Base-by-base conservation (phyloP, 305 asterid species). In the Fraxinus platypoda region DNA sequence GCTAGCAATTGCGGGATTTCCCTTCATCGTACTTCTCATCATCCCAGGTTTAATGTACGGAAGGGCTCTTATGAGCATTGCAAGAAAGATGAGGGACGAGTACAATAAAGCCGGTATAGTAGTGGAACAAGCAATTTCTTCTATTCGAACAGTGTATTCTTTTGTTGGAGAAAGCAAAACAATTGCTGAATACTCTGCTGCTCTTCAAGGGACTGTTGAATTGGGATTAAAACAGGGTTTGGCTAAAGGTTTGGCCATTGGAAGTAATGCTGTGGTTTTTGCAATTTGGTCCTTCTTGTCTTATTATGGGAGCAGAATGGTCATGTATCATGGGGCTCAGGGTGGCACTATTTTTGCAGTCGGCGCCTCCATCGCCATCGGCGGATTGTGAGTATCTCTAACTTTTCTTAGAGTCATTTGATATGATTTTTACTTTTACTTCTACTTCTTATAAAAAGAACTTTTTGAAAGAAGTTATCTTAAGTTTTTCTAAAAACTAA, bases 1-100 rank as follows among this genome's bases (percentile, higher is more conserved):
- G 81, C 78, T 96, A 33, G 94, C 99, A 1, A 81, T 94, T 2
- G 97, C 87, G 26, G 99, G 97, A 21, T 89, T 96, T 43, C 98
- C 99, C 2, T 94, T 92, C 49, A 68, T 94, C 38, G 74, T 93
- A 25, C 34, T 96, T 57, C 87, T 96, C 1, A 83, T 94, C 12
- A 91, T 96, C n/a, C 99, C 99, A 3, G 98, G 99, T 6, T 78
- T 96, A 84, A 91, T 94, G 91, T 96, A 94, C 26, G 98, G 98
- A 19, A 86, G 98, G 85, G 87, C 97, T 21, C 83, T 94, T 11
- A 91, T 89, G 96, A 85, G 93, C 84, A 91, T 94, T 57, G 90
- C 93, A 0, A 86, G 95, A 54, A 89, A 90, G 81, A 87, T 90
- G 26, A 87, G 91, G 77, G 97, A 87, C 0, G 99, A 94, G 86